These are phyloP conservation scores for Limonomyces culmigenus DNA, from an alignment of 1,284 basidiomycete species.

Conservation along the genomic window DNA sequence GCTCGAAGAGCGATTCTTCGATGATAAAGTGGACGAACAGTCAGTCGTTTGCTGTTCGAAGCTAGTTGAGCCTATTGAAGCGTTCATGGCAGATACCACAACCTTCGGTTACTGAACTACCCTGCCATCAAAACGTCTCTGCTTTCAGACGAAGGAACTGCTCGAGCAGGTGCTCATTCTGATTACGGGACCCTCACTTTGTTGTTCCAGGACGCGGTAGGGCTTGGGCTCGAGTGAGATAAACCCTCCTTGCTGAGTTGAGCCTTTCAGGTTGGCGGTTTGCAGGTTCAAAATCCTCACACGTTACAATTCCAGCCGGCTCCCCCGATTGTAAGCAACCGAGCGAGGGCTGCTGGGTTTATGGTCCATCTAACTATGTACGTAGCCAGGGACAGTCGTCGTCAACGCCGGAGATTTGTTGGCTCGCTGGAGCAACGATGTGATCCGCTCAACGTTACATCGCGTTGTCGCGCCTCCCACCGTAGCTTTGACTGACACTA, in stretches of 20 bases:
- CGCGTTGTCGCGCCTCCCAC: slow-evolving; percentile 61
- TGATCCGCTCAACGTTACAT: slow-evolving; percentile 65
- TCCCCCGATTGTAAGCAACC: slow-evolving; percentile 45
- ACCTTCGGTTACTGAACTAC: slow-evolving; percentile 60
- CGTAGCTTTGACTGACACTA: slow-evolving; percentile 23
- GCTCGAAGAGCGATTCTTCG: slow-evolving; percentile 58
- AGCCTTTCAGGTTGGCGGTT: slow-evolving; percentile 73
- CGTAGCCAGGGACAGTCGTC: slow-evolving; percentile 61
- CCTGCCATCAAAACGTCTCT: slow-evolving; percentile 45
- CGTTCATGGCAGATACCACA: too few relatives aligned
- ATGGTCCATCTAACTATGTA: slow-evolving; percentile 5
- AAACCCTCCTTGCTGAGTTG: slow-evolving; percentile 3
- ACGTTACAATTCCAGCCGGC: slow-evolving; percentile 57
- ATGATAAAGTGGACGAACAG: slow-evolving; percentile 56
- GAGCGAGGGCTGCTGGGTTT: slow-evolving; percentile 4
- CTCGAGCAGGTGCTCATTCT: slow-evolving; percentile 68
- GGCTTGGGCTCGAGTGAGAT: too few relatives aligned
- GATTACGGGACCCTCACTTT: slow-evolving; percentile 78
- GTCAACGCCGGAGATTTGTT: slow-evolving; percentile 75
- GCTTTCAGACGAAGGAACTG: slow-evolving; percentile 47
- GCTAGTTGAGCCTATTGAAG: too few relatives aligned
- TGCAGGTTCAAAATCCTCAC: slow-evolving; percentile 70
- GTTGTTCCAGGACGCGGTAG: slow-evolving; percentile 70
- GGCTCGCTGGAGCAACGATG: slow-evolving; percentile 72
- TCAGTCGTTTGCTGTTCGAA: too few relatives aligned